phyloP scores from a whole-genome alignment of 202 grass and related monocot species.

The Cymbopogon flexuosus region DNA sequence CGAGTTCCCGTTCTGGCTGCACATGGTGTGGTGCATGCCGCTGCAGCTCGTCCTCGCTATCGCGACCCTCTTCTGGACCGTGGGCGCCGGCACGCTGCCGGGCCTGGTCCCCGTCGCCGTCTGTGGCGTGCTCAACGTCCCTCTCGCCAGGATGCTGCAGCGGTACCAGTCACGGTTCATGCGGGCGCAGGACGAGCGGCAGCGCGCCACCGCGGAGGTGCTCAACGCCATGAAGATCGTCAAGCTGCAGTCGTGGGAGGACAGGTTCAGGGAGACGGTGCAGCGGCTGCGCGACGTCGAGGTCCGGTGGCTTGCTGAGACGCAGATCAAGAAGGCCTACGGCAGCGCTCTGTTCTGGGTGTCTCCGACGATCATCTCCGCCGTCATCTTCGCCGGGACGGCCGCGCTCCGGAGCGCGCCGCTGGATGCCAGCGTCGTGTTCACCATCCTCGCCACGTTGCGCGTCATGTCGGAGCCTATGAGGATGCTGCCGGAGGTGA shows the following conservation, averaged over 20 bases:
- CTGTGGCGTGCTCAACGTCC: conserved; percentile 51
- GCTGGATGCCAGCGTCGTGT: conserved; percentile 64
- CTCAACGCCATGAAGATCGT: conserved; percentile 63
- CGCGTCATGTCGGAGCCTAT: conserved; percentile 66
- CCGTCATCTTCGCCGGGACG: conserved; percentile 55
- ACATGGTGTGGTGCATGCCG: conserved; percentile 49
- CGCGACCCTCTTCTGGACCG: conserved; percentile 45
- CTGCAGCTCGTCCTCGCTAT: conserved; percentile 48
- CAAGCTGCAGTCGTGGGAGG: conserved; percentile 80
- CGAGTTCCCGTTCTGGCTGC: conserved; percentile 58
- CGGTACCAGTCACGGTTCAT: conserved; percentile 59
- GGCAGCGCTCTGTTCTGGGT: conserved; percentile 63
- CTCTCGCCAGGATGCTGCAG: conserved; percentile 49
- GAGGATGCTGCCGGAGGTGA: conserved; percentile 72
- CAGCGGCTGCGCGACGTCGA: conserved; percentile 52
- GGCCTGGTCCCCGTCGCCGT: conserved; percentile 39
- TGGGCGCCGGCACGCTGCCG: conserved; percentile 39
- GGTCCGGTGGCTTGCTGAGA: conserved; percentile 54
- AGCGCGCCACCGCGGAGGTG: conserved; percentile 68
- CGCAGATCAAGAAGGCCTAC: conserved; percentile 64
- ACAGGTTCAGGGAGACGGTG: conserved; percentile 43
- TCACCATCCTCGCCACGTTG: conserved; percentile 71
- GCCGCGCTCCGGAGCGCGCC: conserved; percentile 41
- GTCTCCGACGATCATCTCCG: conserved; percentile 66
- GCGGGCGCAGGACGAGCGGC: conserved; percentile 63